phyloP scores from a whole-genome alignment of 345 rosid species.

The Gossypium herbaceum region DNA sequence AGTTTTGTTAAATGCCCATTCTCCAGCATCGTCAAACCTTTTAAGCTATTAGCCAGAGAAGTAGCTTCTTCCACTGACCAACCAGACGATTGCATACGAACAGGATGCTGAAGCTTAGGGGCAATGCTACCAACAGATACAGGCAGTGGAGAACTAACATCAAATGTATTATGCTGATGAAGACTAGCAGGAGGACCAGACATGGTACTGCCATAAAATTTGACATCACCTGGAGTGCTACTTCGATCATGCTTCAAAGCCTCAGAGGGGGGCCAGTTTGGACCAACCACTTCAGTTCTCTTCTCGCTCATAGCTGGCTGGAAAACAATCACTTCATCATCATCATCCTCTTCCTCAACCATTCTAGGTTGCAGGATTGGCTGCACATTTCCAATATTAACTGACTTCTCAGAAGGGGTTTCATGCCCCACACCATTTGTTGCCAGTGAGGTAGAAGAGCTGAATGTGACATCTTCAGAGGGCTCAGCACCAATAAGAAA shows the following conservation, averaged over 20 bases:
- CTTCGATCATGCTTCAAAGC: conserved; percentile 40
- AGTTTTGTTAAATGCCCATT: conserved; percentile 52
- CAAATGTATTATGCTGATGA: conserved; percentile 36
- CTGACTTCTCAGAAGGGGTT: conserved; percentile 27
- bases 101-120: conserved; percentile 39
- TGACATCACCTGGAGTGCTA: conserved; percentile 35
- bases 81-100: conserved; percentile 41
- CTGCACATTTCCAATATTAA: conserved; percentile 26
- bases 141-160: conserved; percentile 33
- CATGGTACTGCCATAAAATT: conserved; percentile 33
- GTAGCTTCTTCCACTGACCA: conserved; percentile 55
- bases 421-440: conserved; percentile 35
- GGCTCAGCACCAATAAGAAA: conserved; percentile 71
- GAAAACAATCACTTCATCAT: conserved; percentile 94
- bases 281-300: conserved; percentile 40
- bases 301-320: conserved; percentile 80
- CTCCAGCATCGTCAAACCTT: conserved; percentile 46
- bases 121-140: conserved; percentile 38
- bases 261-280: conserved; percentile 37
- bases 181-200: conserved; percentile 42
- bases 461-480: conserved; percentile 35
- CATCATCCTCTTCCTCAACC: conserved; percentile 64
- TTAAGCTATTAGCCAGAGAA: conserved; percentile 53
- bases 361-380: conserved; percentile 34
- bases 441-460: conserved; percentile 29